Evolutionary conservation across 768 basidiomycete genomes (phyloP), one percentile per base, ranked within the genome.

Genomic region (Tephrocybe sp.): DNA sequence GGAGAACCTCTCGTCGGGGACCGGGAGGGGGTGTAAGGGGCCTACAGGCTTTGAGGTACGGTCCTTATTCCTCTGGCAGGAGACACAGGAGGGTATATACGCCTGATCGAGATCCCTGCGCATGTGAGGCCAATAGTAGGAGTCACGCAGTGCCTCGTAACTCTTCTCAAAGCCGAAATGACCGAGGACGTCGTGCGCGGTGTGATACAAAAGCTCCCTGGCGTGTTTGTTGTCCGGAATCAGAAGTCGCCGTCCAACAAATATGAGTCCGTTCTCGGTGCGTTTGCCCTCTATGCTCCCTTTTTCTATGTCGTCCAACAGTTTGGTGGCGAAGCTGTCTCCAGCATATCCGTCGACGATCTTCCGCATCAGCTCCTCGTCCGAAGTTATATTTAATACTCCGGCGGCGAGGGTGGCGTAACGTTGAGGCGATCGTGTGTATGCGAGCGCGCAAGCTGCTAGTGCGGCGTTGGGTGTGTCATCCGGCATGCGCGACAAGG

Each of bases 71-170:
- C 63, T 49, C 34, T 54, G 53, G 23, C 53, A 57, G 2, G 46
- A 45, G 2, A 19, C 5, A 37, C 56, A 57, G 18, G 38, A 25
- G 15, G 53, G 53, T 1, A 57, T 44, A 21, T 57, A 57, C 1
- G 19, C 45, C 16, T 41, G 3, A 34, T 54, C 45, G 4, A 52
- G 42, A 19, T 54, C 53, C 12, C 38, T 21, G 49, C 64, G 51
- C 70, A 73, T 72, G 38, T 64, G 58, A 25, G 64, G 62, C 69
- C 69, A 64, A 37, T 64, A 71, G 47, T 60, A 72, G 1, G 61
- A 57, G 1, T 55, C 30, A 0, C 54, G 23, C 0, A 72, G 42
- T 0, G 56, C 9, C 0, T 31, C 58, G 43, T 70, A 70, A 0
- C 57, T 50, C 50, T 74, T 69, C 13, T 62, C 49, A 15, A 63